A percentile compares a stretch with the other conserved stretches of the same genome.
Evolutionary conservation across 176 grass and related monocot genomes (phyloP).

Genomic region (Chrysopogon serrulatus): DNA sequence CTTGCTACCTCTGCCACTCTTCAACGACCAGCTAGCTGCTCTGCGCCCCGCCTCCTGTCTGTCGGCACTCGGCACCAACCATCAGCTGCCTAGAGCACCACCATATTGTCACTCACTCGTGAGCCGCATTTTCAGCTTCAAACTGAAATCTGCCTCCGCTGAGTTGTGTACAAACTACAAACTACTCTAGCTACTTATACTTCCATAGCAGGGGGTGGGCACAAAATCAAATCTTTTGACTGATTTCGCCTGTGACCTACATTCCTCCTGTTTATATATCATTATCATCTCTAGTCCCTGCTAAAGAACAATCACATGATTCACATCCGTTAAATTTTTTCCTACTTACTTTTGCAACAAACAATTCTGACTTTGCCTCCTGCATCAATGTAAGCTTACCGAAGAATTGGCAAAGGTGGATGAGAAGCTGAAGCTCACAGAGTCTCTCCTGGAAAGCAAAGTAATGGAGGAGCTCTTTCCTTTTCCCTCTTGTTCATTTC

Average conservation of each 20-base stretch:
- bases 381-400: conserved; percentile 73
- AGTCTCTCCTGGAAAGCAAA: conserved; percentile 90
- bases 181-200: background rate
- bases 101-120: background rate
- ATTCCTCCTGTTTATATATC: background rate
- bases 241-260: background rate
- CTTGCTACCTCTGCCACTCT: background rate
- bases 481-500: background rate
- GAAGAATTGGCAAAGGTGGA: conserved; percentile 94
- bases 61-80: background rate
- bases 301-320: background rate
- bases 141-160: background rate
- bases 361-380: conserved; percentile 35
- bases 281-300: background rate
- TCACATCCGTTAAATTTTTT: background rate
- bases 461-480: conserved; percentile 24
- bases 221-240: background rate
- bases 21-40: background rate
- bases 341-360: background rate
- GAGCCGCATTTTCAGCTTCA: background rate
- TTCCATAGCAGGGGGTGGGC: background rate
- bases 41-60: background rate
- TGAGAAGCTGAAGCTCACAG: conserved; percentile 88
- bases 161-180: background rate
- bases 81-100: background rate